These are phyloP conservation scores for Citrus hindsii DNA, from an alignment of 345 rosid genomes.

Conservation along the genomic window DNA sequence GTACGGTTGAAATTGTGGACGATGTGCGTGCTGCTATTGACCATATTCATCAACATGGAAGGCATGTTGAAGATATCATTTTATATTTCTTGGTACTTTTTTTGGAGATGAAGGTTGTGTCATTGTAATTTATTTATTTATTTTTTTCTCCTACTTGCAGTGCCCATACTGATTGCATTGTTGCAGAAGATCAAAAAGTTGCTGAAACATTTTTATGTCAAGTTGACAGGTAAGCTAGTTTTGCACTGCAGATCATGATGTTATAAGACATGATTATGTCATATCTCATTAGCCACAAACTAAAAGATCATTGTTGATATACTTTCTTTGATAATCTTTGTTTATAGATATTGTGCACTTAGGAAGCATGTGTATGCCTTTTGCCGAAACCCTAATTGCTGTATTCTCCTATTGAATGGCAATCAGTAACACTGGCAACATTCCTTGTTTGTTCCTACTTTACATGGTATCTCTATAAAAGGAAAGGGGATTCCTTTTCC, in stretches of 20 bases:
- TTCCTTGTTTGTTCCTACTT: not conserved
- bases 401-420: not conserved
- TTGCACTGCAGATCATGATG: not conserved
- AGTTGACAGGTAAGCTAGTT: conserved; percentile 43
- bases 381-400: not conserved
- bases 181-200: conserved; percentile 41
- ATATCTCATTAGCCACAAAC: not conserved
- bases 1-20: conserved; percentile 92
- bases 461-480: no score
- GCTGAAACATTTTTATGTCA: conserved; percentile 40
- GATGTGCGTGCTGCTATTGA: conserved; percentile 77
- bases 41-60: conserved; percentile 92
- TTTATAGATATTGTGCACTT: not conserved
- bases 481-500: not conserved
- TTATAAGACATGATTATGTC: not conserved
- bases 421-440: not conserved
- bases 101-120: not conserved
- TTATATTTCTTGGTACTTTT: not conserved
- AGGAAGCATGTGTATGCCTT: not conserved
- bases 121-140: not conserved
- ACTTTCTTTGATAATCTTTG: not conserved
- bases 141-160: conserved; percentile 24
- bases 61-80: conserved; percentile 36
- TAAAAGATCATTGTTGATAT: not conserved
- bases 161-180: conserved; percentile 52